These are phyloP conservation scores for Tetradesmus lagerheimii DNA, from an alignment of 139 green algal genomes.

Conservation along the genomic window DNA sequence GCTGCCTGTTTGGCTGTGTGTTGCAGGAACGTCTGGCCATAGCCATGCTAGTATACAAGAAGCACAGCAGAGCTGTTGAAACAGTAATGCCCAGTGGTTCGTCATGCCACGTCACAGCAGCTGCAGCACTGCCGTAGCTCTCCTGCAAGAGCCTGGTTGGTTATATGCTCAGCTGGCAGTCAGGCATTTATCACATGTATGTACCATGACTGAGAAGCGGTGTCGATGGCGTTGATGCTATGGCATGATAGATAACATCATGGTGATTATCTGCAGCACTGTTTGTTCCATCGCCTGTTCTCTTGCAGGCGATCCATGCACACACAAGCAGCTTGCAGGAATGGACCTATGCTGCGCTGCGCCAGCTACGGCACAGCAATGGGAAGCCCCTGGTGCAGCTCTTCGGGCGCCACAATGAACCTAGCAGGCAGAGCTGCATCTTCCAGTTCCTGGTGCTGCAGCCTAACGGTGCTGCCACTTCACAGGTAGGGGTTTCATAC, in stretches of 20 bases:
- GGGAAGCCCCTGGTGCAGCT: constrained; percentile 68
- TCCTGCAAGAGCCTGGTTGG: too few relatives aligned
- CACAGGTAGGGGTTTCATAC: not conserved
- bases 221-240: not conserved
- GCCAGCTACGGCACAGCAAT: constrained; percentile 71
- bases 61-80: not conserved
- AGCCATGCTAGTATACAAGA: not conserved
- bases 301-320: constrained; percentile 37
- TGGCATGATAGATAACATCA: not conserved
- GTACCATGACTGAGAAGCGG: too few relatives aligned
- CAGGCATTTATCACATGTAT: too few relatives aligned
- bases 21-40: not conserved
- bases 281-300: not conserved
- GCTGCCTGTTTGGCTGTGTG: not conserved
- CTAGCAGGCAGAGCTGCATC: constrained; percentile 50
- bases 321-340: constrained; percentile 51
- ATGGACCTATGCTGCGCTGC: constrained; percentile 56
- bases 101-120: not conserved
- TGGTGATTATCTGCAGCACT: not conserved
- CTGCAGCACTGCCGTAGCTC: too few relatives aligned
- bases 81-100: not conserved
- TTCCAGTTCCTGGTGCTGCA: constrained; percentile 58
- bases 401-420: constrained; percentile 68
- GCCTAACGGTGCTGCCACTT: constrained; percentile 1
- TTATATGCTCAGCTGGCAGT: too few relatives aligned